Conservation (phyloP, 306 rosid species). For the Malus sylvestris region DNA sequence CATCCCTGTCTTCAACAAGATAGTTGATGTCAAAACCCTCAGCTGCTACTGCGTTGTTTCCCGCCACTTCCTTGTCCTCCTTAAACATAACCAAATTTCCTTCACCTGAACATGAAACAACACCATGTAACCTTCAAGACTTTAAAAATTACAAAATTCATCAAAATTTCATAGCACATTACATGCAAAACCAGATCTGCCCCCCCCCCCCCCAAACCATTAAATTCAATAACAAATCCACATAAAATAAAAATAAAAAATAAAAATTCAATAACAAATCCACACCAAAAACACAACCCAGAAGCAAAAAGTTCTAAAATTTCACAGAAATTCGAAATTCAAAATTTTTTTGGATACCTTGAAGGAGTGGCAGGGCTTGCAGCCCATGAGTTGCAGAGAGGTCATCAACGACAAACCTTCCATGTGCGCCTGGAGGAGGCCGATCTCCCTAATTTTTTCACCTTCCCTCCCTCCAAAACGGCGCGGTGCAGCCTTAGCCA, state of each 20-base stretch:
- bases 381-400: conserved; percentile 85
- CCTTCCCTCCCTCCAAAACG: too few species aligned
- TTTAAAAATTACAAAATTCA: not conserved
- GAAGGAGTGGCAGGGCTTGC: conserved; percentile 87
- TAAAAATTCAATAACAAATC: not conserved
- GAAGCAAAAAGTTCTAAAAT: not conserved
- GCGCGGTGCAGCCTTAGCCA: too few species aligned
- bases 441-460: too few species aligned
- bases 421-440: too few species aligned
- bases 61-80: too few species aligned
- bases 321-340: not conserved
- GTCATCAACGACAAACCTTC: too few species aligned
- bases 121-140: conserved; percentile 1
- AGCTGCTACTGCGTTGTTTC: too few species aligned
- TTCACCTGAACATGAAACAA: not conserved
- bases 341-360: conserved; percentile 36
- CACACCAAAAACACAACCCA: not conserved
- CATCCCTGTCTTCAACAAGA: too few species aligned
- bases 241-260: too few species aligned
- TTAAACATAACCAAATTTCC: not conserved
- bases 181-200: conserved; percentile 30
- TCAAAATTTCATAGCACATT: not conserved
- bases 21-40: too few species aligned
- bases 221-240: not conserved
- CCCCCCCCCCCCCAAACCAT: too few species aligned